Conservation (phyloP, 2,329 filamentous ascomycete species). For the Chrysosporium keratinophilum region DNA sequence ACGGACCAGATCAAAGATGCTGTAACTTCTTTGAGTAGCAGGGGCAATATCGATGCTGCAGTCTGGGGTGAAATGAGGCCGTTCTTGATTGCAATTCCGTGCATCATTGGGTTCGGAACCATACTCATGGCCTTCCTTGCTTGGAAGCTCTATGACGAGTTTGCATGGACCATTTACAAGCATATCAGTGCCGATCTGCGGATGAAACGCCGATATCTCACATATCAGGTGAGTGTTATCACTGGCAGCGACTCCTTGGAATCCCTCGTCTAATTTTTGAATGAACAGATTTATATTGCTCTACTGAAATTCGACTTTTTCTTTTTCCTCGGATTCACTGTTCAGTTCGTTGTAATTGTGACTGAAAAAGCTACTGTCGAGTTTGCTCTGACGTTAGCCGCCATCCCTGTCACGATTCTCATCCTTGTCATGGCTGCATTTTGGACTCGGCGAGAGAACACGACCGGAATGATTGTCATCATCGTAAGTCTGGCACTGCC, state of each 20-base stretch:
- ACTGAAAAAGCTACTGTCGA: conserved; percentile 59
- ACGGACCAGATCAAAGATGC: conserved; percentile 79
- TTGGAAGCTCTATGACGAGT: conserved; percentile 96
- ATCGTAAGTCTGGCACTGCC: conserved; percentile 44
- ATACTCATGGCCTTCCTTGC: conserved; percentile 63
- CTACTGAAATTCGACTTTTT: conserved; percentile 99
- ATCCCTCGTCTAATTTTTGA: background rate
- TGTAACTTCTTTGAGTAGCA: conserved; percentile 44
- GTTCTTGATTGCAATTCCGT: conserved; percentile 75
- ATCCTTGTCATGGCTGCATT: conserved; percentile 77
- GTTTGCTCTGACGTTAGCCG: conserved; percentile 75
- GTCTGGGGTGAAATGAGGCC: conserved; percentile 63
- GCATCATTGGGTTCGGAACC: conserved; percentile 67
- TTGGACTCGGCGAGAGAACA: conserved; percentile 76
- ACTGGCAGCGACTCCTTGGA: too few species aligned
- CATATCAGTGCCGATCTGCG: conserved; percentile 94
- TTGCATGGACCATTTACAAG: conserved; percentile 99
- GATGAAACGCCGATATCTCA: conserved; percentile 92
- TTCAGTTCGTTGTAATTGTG: conserved; percentile 94
- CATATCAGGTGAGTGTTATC: conserved; percentile 67
- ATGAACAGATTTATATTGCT: conserved; percentile 78
- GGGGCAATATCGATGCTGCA: conserved; percentile 38
- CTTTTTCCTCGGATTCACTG: conserved; percentile 97
- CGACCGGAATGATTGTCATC: conserved; percentile 61
- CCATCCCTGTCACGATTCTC: conserved; percentile 80